A percentile compares a stretch with the other conserved stretches of the same genome.
phyloP scores from a whole-genome alignment of 1,284 basidiomycete genomes.

The Rhodotorula sp. region DNA sequence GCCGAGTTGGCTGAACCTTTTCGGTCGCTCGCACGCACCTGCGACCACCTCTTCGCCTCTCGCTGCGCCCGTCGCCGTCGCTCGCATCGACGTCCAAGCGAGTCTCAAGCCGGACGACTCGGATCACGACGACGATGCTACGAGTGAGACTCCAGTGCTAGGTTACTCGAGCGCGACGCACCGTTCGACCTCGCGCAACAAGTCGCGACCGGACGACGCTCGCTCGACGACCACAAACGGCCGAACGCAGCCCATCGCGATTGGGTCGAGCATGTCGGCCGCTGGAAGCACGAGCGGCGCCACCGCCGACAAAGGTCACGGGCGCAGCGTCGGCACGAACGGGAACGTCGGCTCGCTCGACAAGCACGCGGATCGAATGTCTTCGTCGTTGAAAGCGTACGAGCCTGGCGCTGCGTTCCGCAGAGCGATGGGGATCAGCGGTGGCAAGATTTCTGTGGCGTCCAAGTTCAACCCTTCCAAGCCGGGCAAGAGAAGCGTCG shows the following conservation, averaged over 20 bases:
- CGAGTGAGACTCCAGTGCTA: background rate
- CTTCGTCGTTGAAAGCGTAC: conserved; percentile 32
- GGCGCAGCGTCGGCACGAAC: background rate
- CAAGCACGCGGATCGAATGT: conserved; percentile 11
- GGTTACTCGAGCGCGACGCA: conserved; percentile 7
- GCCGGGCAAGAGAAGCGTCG: conserved; percentile 38
- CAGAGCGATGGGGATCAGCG: conserved; percentile 11
- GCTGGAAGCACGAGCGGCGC: background rate
- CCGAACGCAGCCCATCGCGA: conserved; percentile 35
- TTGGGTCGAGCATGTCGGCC: conserved; percentile 7
- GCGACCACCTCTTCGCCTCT: background rate
- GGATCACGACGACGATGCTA: background rate
- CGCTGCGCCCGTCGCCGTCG: conserved; percentile 30
- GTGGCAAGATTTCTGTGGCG: conserved; percentile 18
- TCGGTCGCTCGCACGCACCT: conserved; percentile 10
- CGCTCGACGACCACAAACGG: background rate
- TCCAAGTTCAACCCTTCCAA: conserved; percentile 37
- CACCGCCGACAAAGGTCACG: background rate
- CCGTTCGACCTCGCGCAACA: background rate
- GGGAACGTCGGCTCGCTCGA: background rate
- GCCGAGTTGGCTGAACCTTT: conserved; percentile 33
- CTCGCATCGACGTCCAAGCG: conserved; percentile 32
- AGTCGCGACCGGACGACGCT: background rate
- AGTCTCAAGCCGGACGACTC: conserved; percentile 19
- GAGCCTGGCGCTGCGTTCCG: conserved; percentile 19